Conservation (phyloP, 768 basidiomycete species). For the Albatrellus ellisii region DNA sequence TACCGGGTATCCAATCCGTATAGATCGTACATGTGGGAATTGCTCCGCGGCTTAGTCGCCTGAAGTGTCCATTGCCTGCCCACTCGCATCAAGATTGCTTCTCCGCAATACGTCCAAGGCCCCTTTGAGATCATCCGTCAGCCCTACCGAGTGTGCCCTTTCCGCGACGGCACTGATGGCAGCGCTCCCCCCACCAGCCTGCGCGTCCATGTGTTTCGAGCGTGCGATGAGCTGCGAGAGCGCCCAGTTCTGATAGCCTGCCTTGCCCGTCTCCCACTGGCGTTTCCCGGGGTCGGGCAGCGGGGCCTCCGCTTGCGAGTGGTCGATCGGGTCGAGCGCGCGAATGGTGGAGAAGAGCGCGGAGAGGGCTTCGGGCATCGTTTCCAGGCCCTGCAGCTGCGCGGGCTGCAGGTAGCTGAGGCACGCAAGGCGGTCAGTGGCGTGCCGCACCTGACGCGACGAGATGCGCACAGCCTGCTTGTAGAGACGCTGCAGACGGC, state of each 20-base stretch:
- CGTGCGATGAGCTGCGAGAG: conserved; percentile 35
- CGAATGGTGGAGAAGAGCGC: conserved; percentile 35
- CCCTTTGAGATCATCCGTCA: conserved; percentile 14
- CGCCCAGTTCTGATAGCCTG: conserved; percentile 74
- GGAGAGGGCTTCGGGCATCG: conserved; percentile 28
- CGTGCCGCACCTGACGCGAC: conserved; percentile 29
- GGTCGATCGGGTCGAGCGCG: conserved; percentile 28
- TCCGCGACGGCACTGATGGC: conserved; percentile 13
- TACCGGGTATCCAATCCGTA: too few species aligned
- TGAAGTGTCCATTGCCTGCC: too few species aligned
- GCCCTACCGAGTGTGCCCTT: conserved; percentile 12
- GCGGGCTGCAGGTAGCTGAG: conserved; percentile 29
- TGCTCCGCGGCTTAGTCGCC: too few species aligned
- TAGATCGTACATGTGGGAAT: too few species aligned
- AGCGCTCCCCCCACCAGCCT: conserved; percentile 8
- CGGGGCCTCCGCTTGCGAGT: conserved; percentile 9
- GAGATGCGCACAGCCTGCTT: conserved; percentile 39
- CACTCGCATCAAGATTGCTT: too few species aligned
- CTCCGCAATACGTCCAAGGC: conserved; percentile 12
- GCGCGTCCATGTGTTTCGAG: conserved; percentile 14
- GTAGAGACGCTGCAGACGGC: conserved; percentile 46
- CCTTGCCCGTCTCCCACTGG: conserved; percentile 63
- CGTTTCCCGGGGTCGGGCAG: conserved; percentile 50
- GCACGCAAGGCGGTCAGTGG: conserved; percentile 29
- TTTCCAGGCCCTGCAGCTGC: conserved; percentile 26